A percentile compares a stretch with the other conserved stretches of the same genome.
Evolutionary conservation across 352 stramenopile species (phyloP).

Genomic region (Phytophthora cactorum): DNA sequence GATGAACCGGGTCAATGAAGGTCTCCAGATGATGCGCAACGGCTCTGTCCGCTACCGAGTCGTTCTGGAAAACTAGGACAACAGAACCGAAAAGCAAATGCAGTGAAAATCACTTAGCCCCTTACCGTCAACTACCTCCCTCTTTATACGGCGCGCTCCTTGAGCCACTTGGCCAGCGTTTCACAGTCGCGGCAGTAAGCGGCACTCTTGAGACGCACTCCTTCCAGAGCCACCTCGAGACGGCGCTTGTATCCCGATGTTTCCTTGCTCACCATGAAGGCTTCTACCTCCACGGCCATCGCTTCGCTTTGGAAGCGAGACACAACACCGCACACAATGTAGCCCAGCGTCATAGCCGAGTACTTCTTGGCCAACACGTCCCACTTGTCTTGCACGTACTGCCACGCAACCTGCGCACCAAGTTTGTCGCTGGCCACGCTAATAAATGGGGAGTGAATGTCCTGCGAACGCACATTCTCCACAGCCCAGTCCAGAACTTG

Average conservation of each 20-base stretch:
- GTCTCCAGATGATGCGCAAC: conserved; percentile 44
- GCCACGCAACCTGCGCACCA: conserved; percentile 65
- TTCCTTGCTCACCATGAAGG: conserved; percentile 64
- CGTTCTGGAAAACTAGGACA: conserved; percentile 10
- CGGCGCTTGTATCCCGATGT: conserved; percentile 59
- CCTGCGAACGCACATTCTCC: conserved; percentile 67
- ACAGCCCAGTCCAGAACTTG: conserved; percentile 83
- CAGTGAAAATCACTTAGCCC: background rate
- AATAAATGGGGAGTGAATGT: conserved; percentile 59
- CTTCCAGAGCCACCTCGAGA: conserved; percentile 64
- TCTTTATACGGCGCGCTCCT: conserved; percentile 33
- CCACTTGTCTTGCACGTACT: conserved; percentile 74
- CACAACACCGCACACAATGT: conserved; percentile 49
- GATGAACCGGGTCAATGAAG: conserved; percentile 49
- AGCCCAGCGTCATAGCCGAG: conserved; percentile 58
- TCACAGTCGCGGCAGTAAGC: conserved; percentile 61
- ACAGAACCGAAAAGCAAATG: background rate
- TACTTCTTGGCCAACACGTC: conserved; percentile 62
- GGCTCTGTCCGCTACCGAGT: conserved; percentile 45
- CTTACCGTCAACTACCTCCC: conserved; percentile 7
- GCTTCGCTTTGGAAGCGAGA: conserved; percentile 52
- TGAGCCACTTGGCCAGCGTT: conserved; percentile 61
- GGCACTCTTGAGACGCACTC: conserved; percentile 60
- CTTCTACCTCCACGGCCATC: conserved; percentile 58
- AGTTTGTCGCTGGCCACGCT: conserved; percentile 58